Conservation (phyloP, 148 eudicot genomes). For the Rhododendron simsii region DNA sequence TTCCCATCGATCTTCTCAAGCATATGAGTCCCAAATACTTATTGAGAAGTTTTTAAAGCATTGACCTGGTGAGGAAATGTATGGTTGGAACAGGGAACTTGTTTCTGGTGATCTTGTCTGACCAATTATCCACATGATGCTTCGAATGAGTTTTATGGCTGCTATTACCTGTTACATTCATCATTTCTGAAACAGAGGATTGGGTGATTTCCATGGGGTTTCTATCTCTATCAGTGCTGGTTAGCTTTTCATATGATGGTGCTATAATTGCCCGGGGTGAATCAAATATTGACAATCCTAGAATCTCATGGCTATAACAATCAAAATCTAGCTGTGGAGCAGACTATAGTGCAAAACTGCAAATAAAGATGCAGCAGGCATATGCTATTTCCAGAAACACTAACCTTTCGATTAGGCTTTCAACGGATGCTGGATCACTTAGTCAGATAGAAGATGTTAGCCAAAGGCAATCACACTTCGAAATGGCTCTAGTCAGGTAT, state of each 20-base stretch:
- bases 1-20: background rate
- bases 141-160: background rate
- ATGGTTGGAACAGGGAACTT: background rate
- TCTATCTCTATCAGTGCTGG: background rate
- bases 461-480: background rate
- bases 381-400: background rate
- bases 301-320: background rate
- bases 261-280: background rate
- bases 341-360: background rate
- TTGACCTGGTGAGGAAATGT: background rate
- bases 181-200: background rate
- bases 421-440: background rate
- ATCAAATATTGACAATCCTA: background rate
- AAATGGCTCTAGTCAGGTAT: background rate
- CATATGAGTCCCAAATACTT: background rate
- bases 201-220: background rate
- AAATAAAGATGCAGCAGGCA: background rate
- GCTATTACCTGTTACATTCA: background rate
- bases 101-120: background rate
- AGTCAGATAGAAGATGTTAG: background rate
- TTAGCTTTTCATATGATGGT: background rate
- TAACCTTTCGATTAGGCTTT: background rate
- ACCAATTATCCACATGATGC: background rate
- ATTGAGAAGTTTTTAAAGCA: background rate
- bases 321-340: conserved; percentile 1